These are phyloP conservation scores for Mortierella antarctica DNA, from an alignment of 192 early-diverging fungal genomes.

Conservation along the genomic window DNA sequence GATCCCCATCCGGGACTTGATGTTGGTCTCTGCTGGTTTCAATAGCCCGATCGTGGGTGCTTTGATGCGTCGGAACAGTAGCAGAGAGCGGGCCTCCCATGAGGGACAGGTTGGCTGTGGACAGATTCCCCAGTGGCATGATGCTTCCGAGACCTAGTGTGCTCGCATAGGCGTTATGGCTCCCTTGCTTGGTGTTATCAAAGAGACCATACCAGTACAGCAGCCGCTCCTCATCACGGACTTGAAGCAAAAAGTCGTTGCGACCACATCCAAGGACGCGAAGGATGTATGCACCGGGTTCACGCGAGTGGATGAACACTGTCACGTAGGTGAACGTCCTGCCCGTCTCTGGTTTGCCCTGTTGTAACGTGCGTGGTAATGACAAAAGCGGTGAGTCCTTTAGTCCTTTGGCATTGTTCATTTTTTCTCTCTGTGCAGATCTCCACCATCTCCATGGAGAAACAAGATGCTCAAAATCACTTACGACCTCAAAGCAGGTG, in stretches of 20 bases:
- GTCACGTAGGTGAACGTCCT: constrained; percentile 30
- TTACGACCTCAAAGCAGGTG: constrained; percentile 56
- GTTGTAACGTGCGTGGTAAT: not conserved
- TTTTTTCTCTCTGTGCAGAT: not conserved
- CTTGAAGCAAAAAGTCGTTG: constrained; percentile 33
- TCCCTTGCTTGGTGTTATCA: constrained; percentile 11
- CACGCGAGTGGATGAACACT: constrained; percentile 23
- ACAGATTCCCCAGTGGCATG: constrained; percentile 3
- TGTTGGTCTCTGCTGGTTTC: too few relatives aligned
- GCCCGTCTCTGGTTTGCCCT: constrained; percentile 46
- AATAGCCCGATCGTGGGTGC: too few relatives aligned
- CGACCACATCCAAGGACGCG: constrained; percentile 18
- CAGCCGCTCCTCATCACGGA: constrained; percentile 37
- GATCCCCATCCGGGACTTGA: too few relatives aligned
- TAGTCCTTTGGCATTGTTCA: not conserved
- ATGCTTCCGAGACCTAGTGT: not conserved
- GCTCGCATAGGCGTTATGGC: constrained; percentile 1
- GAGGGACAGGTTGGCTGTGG: not conserved
- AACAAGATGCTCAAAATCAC: not conserved
- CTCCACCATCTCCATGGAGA: not conserved
- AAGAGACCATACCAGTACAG: constrained; percentile 43
- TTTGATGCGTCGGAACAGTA: not conserved
- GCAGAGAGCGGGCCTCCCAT: not conserved
- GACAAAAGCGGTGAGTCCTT: not conserved
- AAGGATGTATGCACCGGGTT: constrained; percentile 32